Evolutionary conservation across 2,329 filamentous ascomycete genomes (phyloP).

Genomic region (Diaporthe citriasiana): DNA sequence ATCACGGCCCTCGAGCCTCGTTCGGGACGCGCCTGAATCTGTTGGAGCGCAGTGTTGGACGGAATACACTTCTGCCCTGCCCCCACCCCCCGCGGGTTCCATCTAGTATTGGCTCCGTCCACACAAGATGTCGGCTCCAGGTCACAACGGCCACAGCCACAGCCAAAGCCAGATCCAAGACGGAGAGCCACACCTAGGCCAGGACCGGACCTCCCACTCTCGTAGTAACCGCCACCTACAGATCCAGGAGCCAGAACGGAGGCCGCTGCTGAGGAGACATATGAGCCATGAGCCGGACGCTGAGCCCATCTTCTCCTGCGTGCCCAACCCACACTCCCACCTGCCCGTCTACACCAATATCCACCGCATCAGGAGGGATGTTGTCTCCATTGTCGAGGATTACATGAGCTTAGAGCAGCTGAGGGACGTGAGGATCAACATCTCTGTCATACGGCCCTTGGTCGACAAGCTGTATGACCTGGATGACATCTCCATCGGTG

Average conservation of each 20-base stretch:
- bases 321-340: constrained; percentile 70
- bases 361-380: constrained; percentile 77
- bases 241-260: constrained; percentile 48
- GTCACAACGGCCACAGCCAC: neutral
- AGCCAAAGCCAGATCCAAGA: neutral
- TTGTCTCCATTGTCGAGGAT: constrained; percentile 74
- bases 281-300: constrained; percentile 55
- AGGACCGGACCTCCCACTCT: constrained; percentile 17
- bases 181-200: constrained; percentile 8
- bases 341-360: constrained; percentile 84
- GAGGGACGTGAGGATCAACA: constrained; percentile 84
- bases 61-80: neutral
- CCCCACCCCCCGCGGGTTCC: neutral
- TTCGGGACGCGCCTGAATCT: neutral
- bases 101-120: neutral
- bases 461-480: constrained; percentile 87
- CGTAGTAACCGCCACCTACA: constrained; percentile 38
- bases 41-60: constrained; percentile 10
- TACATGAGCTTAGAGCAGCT: constrained; percentile 80
- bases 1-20: neutral
- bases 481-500: constrained; percentile 83
- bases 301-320: constrained; percentile 66
- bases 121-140: constrained; percentile 16
- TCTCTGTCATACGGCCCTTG: constrained; percentile 82
- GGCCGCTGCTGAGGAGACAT: constrained; percentile 55